Evolutionary conservation across 106 monocot genomes (phyloP).

Genomic region (Platanthera zijinensis): DNA sequence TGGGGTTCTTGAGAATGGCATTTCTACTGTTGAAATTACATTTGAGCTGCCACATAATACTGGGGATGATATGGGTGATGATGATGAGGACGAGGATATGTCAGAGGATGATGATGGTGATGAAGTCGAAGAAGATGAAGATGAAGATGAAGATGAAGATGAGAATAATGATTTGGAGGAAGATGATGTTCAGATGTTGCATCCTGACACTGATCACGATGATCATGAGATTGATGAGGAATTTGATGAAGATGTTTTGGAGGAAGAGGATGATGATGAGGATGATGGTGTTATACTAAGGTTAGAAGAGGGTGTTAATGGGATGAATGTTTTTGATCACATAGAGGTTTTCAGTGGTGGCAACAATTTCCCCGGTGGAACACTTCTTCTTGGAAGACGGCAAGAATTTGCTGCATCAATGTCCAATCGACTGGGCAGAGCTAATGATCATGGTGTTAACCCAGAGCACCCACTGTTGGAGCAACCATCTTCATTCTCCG

Average conservation of each 20-base stretch:
- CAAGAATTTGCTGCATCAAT: conserved; percentile 75
- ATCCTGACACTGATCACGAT: conserved; percentile 94
- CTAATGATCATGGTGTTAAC: conserved; percentile 50
- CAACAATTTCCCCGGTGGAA: conserved; percentile 59
- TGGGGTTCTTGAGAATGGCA: conserved; percentile 49
- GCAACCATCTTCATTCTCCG: conserved; percentile 63
- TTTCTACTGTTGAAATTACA: conserved; percentile 80
- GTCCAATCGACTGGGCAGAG: conserved; percentile 76
- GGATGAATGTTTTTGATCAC: conserved; percentile 94
- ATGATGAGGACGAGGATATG: conserved; percentile 79
- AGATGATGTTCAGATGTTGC: conserved; percentile 81
- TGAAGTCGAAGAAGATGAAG: conserved; percentile 58
- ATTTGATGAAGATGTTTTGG: conserved; percentile 82
- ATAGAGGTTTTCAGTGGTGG: conserved; percentile 80
- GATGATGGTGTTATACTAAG: conserved; percentile 83
- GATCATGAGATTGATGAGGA: conserved; percentile 98
- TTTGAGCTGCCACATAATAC: conserved; percentile 74
- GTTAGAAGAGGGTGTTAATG: conserved; percentile 90
- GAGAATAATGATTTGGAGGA: conserved; percentile 92
- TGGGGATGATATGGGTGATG: conserved; percentile 57
- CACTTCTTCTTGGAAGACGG: conserved; percentile 83
- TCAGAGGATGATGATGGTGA: conserved; percentile 72
- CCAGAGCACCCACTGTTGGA: conserved; percentile 77
- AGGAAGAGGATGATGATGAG: conserved; percentile 90
- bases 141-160: conserved; percentile 83